Conservation (phyloP, 1,284 basidiomycete species). For the Phylloporus gajari region DNA sequence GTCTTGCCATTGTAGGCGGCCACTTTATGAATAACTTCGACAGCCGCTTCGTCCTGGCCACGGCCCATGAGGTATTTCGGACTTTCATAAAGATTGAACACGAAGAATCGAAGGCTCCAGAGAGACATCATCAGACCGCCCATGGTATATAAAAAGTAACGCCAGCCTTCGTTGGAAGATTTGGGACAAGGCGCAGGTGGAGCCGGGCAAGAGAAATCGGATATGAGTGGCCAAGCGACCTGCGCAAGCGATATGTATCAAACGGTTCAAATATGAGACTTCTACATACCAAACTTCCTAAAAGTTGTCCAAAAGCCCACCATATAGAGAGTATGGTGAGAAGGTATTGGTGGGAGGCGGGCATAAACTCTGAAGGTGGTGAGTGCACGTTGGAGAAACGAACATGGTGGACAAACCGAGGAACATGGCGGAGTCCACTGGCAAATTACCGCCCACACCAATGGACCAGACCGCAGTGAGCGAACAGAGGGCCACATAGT, state of each 20-base stretch:
- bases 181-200: slow-evolving; percentile 54
- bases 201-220: slow-evolving; percentile 66
- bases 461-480: slow-evolving; percentile 67
- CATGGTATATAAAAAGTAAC: slow-evolving; percentile 73
- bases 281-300: slow-evolving; percentile 63
- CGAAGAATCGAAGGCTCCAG: slow-evolving; percentile 74
- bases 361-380: slow-evolving; percentile 61
- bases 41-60: slow-evolving; percentile 76
- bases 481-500: slow-evolving; percentile 61
- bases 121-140: slow-evolving; percentile 71
- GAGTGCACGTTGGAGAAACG: neutral
- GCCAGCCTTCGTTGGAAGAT: slow-evolving; percentile 73
- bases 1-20: slow-evolving; percentile 73
- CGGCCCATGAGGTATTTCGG: slow-evolving; percentile 81
- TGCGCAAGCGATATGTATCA: slow-evolving; percentile 20
- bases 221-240: slow-evolving; percentile 75
- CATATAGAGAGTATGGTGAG: slow-evolving; percentile 71
- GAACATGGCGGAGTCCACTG: slow-evolving; percentile 84
- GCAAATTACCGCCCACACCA: slow-evolving; percentile 78
- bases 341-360: slow-evolving; percentile 69
- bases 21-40: slow-evolving; percentile 73
- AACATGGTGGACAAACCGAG: slow-evolving; percentile 60
- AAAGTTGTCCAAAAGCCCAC: slow-evolving; percentile 72
- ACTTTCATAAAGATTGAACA: slow-evolving; percentile 80
- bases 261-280: neutral